These are phyloP conservation scores for Xylaria sp. DNA, from an alignment of 2,329 filamentous ascomycete genomes.

Conservation along the genomic window DNA sequence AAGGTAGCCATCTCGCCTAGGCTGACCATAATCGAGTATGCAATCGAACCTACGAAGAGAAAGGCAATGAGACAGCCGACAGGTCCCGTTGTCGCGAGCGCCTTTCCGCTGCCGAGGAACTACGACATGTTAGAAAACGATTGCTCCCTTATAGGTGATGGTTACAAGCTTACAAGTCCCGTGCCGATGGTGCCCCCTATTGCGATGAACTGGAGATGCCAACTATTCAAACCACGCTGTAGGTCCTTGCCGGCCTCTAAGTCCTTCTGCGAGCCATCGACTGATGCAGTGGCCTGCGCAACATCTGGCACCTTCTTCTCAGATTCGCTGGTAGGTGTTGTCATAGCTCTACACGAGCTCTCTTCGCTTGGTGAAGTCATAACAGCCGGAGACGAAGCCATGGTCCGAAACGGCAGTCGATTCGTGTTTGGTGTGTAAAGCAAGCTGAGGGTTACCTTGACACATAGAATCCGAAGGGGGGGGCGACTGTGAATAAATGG, in stretches of 20 bases:
- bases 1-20: constrained; percentile 80
- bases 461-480: constrained; percentile 21
- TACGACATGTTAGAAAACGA: constrained; percentile 21
- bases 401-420: constrained; percentile 3
- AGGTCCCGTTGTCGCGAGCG: constrained; percentile 71
- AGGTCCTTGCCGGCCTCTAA: constrained; percentile 47
- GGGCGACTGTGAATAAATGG: constrained; percentile 14
- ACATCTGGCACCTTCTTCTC: constrained; percentile 31
- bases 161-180: constrained; percentile 57
- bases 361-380: constrained; percentile 2
- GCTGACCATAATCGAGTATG: constrained; percentile 79
- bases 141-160: neutral
- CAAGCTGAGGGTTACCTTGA: constrained; percentile 21
- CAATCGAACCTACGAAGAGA: constrained; percentile 74
- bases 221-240: constrained; percentile 47
- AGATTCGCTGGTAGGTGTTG: constrained; percentile 1
- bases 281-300: constrained; percentile 10
- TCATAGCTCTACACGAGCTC: neutral
- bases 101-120: constrained; percentile 74
- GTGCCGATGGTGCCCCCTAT: constrained; percentile 73
- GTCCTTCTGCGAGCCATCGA: constrained; percentile 37
- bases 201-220: constrained; percentile 52
- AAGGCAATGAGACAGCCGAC: constrained; percentile 75
- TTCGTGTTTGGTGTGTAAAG: constrained; percentile 11
- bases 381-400: constrained; percentile 22